Base-by-base conservation (phyloP, 768 basidiomycete species). In the Mycena indigotica region DNA sequence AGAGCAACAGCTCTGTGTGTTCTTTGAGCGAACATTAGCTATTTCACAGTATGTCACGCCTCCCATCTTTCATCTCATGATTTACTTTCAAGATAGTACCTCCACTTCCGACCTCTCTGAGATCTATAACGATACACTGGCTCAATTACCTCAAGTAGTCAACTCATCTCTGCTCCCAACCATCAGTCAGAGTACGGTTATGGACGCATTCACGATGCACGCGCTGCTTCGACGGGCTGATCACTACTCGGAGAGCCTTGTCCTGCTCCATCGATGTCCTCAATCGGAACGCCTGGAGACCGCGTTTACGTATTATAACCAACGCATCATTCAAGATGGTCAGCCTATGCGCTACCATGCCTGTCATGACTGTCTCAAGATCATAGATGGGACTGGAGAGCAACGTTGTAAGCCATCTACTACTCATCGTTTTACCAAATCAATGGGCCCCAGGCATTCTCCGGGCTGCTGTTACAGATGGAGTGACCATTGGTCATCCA, bases 401-500 rank as follows among this genome's bases (percentile, higher is more conserved):
- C 21, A 28, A 4, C 6, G 49, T 5, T 60, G 58, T 60, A 12
- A 40, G 55, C 44, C 21, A n/a, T n/a, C n/a, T n/a, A n/a, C n/a
- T n/a, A n/a, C n/a, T n/a, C n/a, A n/a, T 5, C 32, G 6, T 5
- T 17, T 55, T 4, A 26, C n/a, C 1, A 25, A 6, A 3, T 16
- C 12, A 2, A 2, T 12, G 23, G 1, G 19, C n/a, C 28, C 10
- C 41, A 67, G 66, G 35, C 29, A 44, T 45, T 8, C 29, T 64
- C 1, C 53, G 50, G 23, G 50, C 26, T 40, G 52, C 64, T 6
- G 63, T 68, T 10, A 62, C 60, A 12, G 69, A 72, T 55, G 69
- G 71, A 5, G 56, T 72, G 15, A 65, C 67, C 4, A 57, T 70
- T 4, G 66, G 67, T 2, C 63, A 66, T 51, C 67, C 67, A 10